phyloP scores from a whole-genome alignment of 140 eudicot species.

The Senecio squalidus region DNA sequence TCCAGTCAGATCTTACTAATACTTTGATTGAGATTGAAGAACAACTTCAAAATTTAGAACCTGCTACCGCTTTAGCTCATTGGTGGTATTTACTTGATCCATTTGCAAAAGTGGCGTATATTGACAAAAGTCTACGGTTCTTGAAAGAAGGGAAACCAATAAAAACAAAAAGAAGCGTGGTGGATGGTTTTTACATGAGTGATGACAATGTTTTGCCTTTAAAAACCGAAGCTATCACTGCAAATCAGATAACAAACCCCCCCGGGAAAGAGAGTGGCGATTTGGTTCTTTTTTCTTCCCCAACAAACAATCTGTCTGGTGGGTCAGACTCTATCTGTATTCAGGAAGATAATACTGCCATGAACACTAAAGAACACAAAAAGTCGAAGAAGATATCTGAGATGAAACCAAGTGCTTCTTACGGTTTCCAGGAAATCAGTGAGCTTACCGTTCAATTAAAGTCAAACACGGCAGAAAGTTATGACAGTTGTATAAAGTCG shows the following conservation, averaged over 20 bases:
- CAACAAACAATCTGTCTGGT: conserved; percentile 30
- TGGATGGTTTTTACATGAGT: conserved; percentile 24
- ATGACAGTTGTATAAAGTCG: conserved; percentile 20
- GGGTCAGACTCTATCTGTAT: conserved; percentile 11
- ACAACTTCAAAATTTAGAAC: conserved; percentile 38
- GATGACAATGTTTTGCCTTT: conserved; percentile 18
- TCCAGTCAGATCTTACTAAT: conserved; percentile 56
- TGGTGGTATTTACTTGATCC: conserved; percentile 92
- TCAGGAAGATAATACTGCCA: not conserved
- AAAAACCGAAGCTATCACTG: conserved; percentile 6
- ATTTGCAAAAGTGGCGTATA: conserved; percentile 67
- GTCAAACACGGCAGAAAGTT: conserved; percentile 17
- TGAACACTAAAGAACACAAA: conserved; percentile 21
- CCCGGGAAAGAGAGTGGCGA: conserved; percentile 14
- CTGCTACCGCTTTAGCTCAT: conserved; percentile 54
- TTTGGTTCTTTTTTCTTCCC: conserved; percentile 23
- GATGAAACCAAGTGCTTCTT: conserved; percentile 19
- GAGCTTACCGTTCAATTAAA: conserved; percentile 21
- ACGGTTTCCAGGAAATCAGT: conserved; percentile 19
- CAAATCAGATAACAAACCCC: conserved; percentile 11
- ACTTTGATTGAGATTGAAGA: conserved; percentile 52
- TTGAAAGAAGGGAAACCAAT: conserved; percentile 64
- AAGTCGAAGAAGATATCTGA: conserved; percentile 30
- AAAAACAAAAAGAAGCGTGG: conserved; percentile 50
- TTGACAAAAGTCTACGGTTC: conserved; percentile 56